A percentile compares a stretch with the other conserved stretches of the same genome.
phyloP scores from a whole-genome alignment of 495 filamentous ascomycete species.

The Xylaria cubensis region DNA sequence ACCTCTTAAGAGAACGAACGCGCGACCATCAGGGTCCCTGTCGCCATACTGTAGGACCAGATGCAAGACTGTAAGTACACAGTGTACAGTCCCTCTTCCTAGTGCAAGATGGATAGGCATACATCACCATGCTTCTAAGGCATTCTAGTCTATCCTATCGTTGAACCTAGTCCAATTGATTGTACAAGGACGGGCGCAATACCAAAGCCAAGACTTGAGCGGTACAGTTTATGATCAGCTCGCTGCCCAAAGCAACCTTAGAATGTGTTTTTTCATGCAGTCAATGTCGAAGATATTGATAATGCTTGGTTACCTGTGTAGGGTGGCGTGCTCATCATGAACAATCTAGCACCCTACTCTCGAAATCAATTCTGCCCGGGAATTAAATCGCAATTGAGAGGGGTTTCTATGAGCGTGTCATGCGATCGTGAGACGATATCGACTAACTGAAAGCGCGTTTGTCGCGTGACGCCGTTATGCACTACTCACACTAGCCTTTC shows the following conservation, averaged over 20 bases:
- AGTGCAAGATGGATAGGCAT: conserved; percentile 3
- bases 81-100: conserved; percentile 3
- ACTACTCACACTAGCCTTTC: conserved; percentile 11
- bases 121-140: neutral
- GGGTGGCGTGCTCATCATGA: conserved; percentile 21
- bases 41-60: neutral
- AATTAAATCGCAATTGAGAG: neutral
- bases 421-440: conserved; percentile 26
- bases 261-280: conserved; percentile 4
- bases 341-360: conserved; percentile 1
- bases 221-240: conserved; percentile 11
- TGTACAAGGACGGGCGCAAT: neutral
- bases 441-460: conserved; percentile 18
- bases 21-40: conserved; percentile 19
- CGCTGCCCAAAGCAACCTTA: conserved; percentile 2
- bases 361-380: neutral
- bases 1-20: neutral
- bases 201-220: conserved; percentile 5
- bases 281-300: conserved; percentile 10
- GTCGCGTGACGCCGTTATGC: conserved; percentile 21
- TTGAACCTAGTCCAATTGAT: conserved; percentile 3
- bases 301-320: neutral
- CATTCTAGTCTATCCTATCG: neutral
- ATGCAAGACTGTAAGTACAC: conserved; percentile 9
- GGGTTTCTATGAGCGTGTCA: conserved; percentile 19